These are phyloP conservation scores for Diaporthe citriasiana DNA, from an alignment of 2,329 filamentous ascomycete species.

Conservation along the genomic window DNA sequence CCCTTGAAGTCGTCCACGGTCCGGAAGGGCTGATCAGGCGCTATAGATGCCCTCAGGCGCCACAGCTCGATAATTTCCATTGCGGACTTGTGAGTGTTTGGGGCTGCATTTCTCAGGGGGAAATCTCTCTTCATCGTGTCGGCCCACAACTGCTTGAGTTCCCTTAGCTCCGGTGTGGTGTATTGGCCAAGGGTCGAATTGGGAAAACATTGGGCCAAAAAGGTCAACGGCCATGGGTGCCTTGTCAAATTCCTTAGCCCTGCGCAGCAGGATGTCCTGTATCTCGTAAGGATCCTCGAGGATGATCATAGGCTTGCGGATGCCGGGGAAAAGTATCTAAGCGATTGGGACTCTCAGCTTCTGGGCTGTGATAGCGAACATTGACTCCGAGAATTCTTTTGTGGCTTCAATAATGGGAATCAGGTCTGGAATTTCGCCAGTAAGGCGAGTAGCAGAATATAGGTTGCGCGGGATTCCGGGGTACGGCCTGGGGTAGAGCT, in stretches of 20 bases:
- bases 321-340: constrained; percentile 47
- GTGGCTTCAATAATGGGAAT: background rate
- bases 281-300: constrained; percentile 49
- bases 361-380: constrained; percentile 26
- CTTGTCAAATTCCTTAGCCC: constrained; percentile 52
- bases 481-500: constrained; percentile 26
- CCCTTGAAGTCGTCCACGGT: constrained; percentile 52
- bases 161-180: constrained; percentile 46
- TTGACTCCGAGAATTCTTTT: constrained; percentile 26
- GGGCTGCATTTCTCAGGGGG: constrained; percentile 48
- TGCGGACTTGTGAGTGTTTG: constrained; percentile 47
- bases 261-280: constrained; percentile 50
- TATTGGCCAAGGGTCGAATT: constrained; percentile 47
- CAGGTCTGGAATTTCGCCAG: constrained; percentile 23
- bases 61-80: constrained; percentile 50
- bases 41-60: constrained; percentile 44
- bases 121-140: constrained; percentile 51
- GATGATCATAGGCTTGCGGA: constrained; percentile 45
- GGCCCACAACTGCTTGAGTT: constrained; percentile 49
- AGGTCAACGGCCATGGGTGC: constrained; percentile 45
- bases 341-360: constrained; percentile 44
- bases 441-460: constrained; percentile 3
- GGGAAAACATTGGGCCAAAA: constrained; percentile 48
- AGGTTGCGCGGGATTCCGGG: constrained; percentile 15
- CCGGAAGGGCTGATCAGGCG: constrained; percentile 48